A percentile compares a stretch with the other conserved stretches of the same genome.
These are phyloP conservation scores for Candida multigemmis DNA, from an alignment of 805 yeast genomes.

Conservation along the genomic window DNA sequence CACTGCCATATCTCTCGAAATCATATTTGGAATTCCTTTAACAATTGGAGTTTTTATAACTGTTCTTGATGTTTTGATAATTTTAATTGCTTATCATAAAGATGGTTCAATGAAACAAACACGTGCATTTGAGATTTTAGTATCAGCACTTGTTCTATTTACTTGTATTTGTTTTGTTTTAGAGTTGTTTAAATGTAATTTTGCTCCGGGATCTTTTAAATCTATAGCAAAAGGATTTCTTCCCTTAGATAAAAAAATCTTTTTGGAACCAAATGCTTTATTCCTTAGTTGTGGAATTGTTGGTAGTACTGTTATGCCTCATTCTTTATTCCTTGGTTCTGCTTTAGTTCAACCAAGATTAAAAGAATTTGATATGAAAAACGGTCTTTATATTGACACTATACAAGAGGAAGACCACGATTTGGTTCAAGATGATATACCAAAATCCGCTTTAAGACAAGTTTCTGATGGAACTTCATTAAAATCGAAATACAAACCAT, in stretches of 20 bases:
- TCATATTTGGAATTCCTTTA: conserved; percentile 71
- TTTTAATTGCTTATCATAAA: conserved; percentile 81
- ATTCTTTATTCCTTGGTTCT: conserved; percentile 34
- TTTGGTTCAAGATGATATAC: not conserved
- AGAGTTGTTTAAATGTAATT: conserved; percentile 48
- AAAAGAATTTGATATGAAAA: conserved; percentile 29
- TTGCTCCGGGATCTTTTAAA: conserved; percentile 42
- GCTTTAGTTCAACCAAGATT: conserved; percentile 35
- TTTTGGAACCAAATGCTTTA: conserved; percentile 28
- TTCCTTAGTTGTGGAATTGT: conserved; percentile 37
- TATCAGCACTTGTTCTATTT: conserved; percentile 64
- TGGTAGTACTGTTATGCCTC: conserved; percentile 41
- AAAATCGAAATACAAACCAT: conserved; percentile 48
- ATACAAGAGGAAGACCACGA: conserved; percentile 1
- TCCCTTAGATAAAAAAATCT: conserved; percentile 36
- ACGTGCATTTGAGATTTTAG: conserved; percentile 74
- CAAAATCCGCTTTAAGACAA: no score
- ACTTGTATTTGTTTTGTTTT: conserved; percentile 80
- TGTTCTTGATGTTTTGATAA: conserved; percentile 76
- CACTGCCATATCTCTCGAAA: conserved; percentile 89
- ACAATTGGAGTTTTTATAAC: conserved; percentile 80
- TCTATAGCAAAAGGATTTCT: conserved; percentile 35
- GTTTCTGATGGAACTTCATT: conserved; percentile 6
- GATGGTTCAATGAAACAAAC: conserved; percentile 71
- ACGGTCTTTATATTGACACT: conserved; percentile 12